Percentiles rank a stretch among this genome's conserved stretches.
Evolutionary conservation across 2,329 filamentous ascomycete genomes (phyloP).

Genomic region (Arthrinium puccinioides): DNA sequence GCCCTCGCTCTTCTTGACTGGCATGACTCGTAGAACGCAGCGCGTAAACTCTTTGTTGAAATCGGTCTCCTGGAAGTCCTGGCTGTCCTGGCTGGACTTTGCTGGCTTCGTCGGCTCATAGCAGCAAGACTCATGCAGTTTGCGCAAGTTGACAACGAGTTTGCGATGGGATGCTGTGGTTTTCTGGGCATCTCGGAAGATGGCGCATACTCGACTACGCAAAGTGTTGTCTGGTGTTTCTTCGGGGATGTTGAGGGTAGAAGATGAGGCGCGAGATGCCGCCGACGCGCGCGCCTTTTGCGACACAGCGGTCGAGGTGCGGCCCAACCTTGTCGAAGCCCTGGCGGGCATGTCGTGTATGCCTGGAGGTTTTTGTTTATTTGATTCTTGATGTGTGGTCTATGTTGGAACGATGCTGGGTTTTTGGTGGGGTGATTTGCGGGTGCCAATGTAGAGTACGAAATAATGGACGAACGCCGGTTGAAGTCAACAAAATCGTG

Average conservation of each 20-base stretch:
- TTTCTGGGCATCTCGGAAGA: conserved; percentile 78
- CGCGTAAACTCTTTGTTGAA: conserved; percentile 83
- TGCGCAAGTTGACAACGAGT: conserved; percentile 77
- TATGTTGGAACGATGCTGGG: too few species aligned
- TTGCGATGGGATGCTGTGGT: conserved; percentile 89
- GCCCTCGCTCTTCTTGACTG: conserved; percentile 84
- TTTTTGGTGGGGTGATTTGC: too few species aligned
- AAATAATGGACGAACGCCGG: too few species aligned
- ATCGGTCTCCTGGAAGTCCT: conserved; percentile 73
- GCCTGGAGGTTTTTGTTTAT: conserved; percentile 1
- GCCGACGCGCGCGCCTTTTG: conserved; percentile 37
- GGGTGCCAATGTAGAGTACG: too few species aligned
- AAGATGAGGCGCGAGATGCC: conserved; percentile 39
- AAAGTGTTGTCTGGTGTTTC: conserved; percentile 66
- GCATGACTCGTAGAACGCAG: conserved; percentile 74
- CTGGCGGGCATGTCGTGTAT: conserved; percentile 41
- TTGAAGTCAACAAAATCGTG: too few species aligned
- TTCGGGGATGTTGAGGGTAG: conserved; percentile 50
- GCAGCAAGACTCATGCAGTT: conserved; percentile 81
- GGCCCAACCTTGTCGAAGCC: conserved; percentile 37
- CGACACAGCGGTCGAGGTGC: conserved; percentile 33
- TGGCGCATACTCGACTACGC: conserved; percentile 63
- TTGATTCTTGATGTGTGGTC: conserved; percentile 2
- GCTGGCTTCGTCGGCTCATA: conserved; percentile 49
- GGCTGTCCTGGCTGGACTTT: conserved; percentile 51